Percentiles rank a stretch among this genome's conserved stretches.
phyloP scores from a whole-genome alignment of 1,284 basidiomycete species.

The Cutaneotrichosporon mucoides region DNA sequence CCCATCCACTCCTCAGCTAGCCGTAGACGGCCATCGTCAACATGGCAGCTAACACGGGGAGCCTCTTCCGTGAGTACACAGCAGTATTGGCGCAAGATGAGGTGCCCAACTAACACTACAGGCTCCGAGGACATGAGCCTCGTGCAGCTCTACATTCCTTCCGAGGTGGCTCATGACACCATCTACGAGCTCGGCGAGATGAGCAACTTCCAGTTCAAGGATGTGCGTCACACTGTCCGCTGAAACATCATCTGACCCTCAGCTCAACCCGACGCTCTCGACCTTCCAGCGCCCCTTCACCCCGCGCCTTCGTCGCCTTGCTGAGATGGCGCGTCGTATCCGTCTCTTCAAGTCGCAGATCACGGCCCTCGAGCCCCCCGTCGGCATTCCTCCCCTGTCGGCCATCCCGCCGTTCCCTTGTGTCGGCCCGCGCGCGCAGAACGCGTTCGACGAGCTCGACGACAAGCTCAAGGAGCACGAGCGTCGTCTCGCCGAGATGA shows the following conservation, averaged over 20 bases:
- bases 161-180: constrained; percentile 95
- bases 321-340: constrained; percentile 92
- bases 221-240: no score
- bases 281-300: constrained; percentile 99
- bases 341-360: constrained; percentile 88
- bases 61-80: constrained; percentile 77
- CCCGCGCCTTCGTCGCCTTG: constrained; percentile 86
- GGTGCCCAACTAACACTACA: constrained; percentile 47
- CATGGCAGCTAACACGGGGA: constrained; percentile 39
- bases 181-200: constrained; percentile 93
- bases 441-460: constrained; percentile 90
- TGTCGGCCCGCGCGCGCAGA: constrained; percentile 82
- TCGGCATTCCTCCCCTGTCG: constrained; percentile 74
- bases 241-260: no score
- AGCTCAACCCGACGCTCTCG: constrained; percentile 90
- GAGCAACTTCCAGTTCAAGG: constrained; percentile 95
- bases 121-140: constrained; percentile 96
- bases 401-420: constrained; percentile 78
- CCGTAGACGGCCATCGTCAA: constrained; percentile 5
- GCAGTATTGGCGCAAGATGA: no score
- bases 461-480: constrained; percentile 85
- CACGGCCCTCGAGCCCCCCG: constrained; percentile 62
- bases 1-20: background rate
- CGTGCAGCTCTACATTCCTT: constrained; percentile 95
- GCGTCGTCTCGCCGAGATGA: constrained; percentile 82